Conservation (phyloP, 768 basidiomycete species). For the Galerina marginata region DNA sequence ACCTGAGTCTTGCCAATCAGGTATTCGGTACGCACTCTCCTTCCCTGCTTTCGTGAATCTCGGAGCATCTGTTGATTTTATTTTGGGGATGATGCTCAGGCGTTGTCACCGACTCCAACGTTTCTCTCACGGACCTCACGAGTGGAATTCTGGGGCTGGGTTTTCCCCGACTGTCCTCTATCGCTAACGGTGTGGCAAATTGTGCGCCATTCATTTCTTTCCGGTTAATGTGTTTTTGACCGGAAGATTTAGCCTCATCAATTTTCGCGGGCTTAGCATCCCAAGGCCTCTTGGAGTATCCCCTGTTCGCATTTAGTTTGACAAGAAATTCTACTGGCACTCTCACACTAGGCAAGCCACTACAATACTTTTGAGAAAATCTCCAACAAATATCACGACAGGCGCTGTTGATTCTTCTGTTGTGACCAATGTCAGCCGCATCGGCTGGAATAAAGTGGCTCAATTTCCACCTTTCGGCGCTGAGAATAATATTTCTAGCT, state of each 20-base stretch:
- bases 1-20: conserved; percentile 64
- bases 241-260: conserved; percentile 55
- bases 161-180: conserved; percentile 73
- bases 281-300: conserved; percentile 71
- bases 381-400: conserved; percentile 29
- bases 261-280: conserved; percentile 69
- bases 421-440: conserved; percentile 60
- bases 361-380: conserved; percentile 6
- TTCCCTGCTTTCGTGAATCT: neutral
- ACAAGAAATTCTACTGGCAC: conserved; percentile 64
- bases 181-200: conserved; percentile 49
- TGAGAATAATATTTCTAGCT: conserved; percentile 66
- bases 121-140: conserved; percentile 63
- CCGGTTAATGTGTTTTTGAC: neutral
- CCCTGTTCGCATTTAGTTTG: conserved; percentile 75
- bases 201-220: conserved; percentile 42
- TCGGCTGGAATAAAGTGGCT: conserved; percentile 77
- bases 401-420: conserved; percentile 80
- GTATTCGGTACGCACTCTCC: conserved; percentile 59
- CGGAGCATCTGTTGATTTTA: neutral
- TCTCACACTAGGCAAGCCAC: conserved; percentile 60
- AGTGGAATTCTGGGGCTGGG: conserved; percentile 81
- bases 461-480: conserved; percentile 70
- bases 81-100: conserved; percentile 41
- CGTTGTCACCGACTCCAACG: conserved; percentile 63